Evolutionary conservation across 1,284 basidiomycete species (phyloP), one percentile per base, ranked within the genome.

Genomic region (Malassezia psittaci): DNA sequence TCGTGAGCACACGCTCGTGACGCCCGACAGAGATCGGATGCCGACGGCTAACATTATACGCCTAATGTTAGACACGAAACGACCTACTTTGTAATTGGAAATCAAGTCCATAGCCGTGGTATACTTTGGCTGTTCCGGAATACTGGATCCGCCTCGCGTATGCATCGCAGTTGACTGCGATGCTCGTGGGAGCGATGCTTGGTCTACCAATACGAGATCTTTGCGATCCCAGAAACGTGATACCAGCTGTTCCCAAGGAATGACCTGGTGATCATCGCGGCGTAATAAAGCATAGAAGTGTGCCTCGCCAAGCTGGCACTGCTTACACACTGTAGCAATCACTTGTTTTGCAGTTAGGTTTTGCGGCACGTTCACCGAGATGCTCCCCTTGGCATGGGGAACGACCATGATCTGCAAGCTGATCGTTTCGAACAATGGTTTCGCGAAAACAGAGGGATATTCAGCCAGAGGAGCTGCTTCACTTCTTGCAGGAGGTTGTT

Each of bases 171-270:
- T n/a, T 2, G 21, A 19, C 12, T 32, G 21, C 18, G 41, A 13
- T 16, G 32, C 46, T 19, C 45, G n/a, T 8, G 38, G 44, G 3
- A 57, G 48, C 1, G 54, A 52, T 3, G 16, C 48, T 60, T 84
- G 80, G 73, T 86, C 86, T 42, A 94, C 85, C 8, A 98, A 79
- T 8, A 86, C 81, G 13, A 99, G 79, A 66, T 93, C 86, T 24
- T 83, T 82, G 66, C 86, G 87, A 11, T 88, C 90, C 72, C 88
- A 86, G 65, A 96, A 78, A 75, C 85, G 88, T 34, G 89, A 89
- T 12, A 96, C 93, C 0, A 90, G 96, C n/a, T 90, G 82, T 74
- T 98, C 93, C 13, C 94, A 80, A 9, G 91, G 90, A 21, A 96
- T 85, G 37, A 94, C 80, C 48, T 96, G 85, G 46, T 72, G 69